Conservation (phyloP, 1,139 yeast genomes). For the Saccharomycopsis hybrid region DNA sequence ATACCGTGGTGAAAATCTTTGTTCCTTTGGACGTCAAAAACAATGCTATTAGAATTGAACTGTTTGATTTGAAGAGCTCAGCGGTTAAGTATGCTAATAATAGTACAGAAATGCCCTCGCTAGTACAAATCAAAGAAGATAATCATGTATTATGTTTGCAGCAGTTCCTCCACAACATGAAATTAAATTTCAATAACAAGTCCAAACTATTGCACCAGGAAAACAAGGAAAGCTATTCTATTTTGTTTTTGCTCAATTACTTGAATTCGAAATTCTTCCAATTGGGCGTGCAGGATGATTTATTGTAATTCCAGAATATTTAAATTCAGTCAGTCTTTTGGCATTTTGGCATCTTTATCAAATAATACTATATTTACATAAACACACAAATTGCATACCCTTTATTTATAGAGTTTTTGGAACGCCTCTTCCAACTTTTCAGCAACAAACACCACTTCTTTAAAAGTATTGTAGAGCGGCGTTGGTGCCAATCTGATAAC, state of each 20-base stretch:
- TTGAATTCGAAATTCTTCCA: slow-evolving; percentile 7
- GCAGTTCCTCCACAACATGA: slow-evolving; percentile 2
- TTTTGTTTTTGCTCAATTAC: slow-evolving; percentile 5
- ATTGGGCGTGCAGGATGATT: slow-evolving; percentile 2
- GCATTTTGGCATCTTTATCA: no score
- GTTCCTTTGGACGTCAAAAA: slow-evolving; percentile 7
- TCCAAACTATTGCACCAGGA: neutral
- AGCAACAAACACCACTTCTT: slow-evolving; percentile 49
- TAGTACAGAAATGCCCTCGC: neutral
- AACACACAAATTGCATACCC: no score
- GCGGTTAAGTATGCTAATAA: neutral
- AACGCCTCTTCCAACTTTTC: slow-evolving; percentile 40
- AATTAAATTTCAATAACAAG: slow-evolving; percentile 4
- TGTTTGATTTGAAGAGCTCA: neutral
- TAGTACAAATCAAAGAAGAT: neutral
- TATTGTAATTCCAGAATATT: no score
- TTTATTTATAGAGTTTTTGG: slow-evolving; percentile 16
- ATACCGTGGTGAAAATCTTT: neutral
- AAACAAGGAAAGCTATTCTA: neutral
- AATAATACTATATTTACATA: no score
- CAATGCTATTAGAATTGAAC: neutral
- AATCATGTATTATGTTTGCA: neutral
- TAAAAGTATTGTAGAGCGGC: slow-evolving; percentile 74
- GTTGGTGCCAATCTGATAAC: slow-evolving; percentile 82
- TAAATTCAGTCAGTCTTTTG: no score